Percentiles rank a stretch among this genome's conserved stretches.
phyloP scores from a whole-genome alignment of 2,329 filamentous ascomycete genomes.

The Trichoderma semiorbis region DNA sequence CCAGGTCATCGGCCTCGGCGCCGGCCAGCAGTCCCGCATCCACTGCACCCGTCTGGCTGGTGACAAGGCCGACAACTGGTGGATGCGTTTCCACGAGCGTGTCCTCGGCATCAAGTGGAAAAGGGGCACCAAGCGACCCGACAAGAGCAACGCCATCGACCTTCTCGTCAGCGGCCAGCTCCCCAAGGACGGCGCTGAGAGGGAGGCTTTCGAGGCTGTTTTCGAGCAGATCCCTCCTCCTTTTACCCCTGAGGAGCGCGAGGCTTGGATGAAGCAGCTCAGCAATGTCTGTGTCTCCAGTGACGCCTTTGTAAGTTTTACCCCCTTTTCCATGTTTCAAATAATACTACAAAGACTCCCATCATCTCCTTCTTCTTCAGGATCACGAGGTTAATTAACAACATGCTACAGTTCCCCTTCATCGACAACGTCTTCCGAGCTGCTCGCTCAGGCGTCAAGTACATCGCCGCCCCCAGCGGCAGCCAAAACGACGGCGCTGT shows the following conservation, averaged over 20 bases:
- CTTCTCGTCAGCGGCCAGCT: conserved; percentile 88
- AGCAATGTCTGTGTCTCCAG: conserved; percentile 81
- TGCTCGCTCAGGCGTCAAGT: conserved; percentile 84
- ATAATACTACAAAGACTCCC: neutral
- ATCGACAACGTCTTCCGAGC: conserved; percentile 96
- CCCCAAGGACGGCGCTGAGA: conserved; percentile 78
- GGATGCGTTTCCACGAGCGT: conserved; percentile 94
- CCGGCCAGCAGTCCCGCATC: conserved; percentile 95
- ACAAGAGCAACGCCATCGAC: conserved; percentile 98
- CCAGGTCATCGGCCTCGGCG: conserved; percentile 89
- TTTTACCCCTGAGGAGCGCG: conserved; percentile 81
- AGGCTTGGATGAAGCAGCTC: conserved; percentile 81
- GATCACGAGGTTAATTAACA: neutral
- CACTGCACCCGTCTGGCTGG: conserved; percentile 97
- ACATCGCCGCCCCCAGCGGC: conserved; percentile 88
- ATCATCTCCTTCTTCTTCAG: neutral
- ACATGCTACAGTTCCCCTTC: conserved; percentile 75
- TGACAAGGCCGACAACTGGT: conserved; percentile 99
- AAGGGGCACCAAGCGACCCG: conserved; percentile 91
- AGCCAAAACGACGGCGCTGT: conserved; percentile 82
- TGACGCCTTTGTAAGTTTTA: conserved; percentile 80
- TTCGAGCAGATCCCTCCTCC: conserved; percentile 84
- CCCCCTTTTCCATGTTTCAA: neutral
- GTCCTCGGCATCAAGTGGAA: conserved; percentile 92
- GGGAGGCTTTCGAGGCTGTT: conserved; percentile 78